Evolutionary conservation across 371 early-diverging fungal species (phyloP).

Genomic region (Mucor ambiguus): DNA sequence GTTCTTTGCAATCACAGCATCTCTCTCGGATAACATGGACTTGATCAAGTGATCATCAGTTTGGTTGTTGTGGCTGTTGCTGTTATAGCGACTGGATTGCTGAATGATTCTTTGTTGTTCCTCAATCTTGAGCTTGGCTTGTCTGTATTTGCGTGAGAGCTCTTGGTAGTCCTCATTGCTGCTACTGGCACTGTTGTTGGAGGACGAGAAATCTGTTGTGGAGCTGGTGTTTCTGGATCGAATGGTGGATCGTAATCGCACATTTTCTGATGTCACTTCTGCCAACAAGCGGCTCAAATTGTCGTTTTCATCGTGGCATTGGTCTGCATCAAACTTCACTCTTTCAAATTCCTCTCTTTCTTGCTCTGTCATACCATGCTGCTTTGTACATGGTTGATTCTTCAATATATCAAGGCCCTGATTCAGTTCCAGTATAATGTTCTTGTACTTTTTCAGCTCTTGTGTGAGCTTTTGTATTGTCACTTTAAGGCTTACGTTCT

Average conservation of each 20-base stretch:
- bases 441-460: constrained; percentile 55
- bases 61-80: neutral
- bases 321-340: constrained; percentile 34
- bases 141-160: constrained; percentile 18
- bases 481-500: constrained; percentile 63
- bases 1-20: neutral
- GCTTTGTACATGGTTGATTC: constrained; percentile 49
- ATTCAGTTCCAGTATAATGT: constrained; percentile 48
- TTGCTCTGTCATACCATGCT: constrained; percentile 57
- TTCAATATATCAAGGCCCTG: constrained; percentile 51
- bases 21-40: neutral
- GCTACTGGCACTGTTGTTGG: constrained; percentile 4
- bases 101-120: constrained; percentile 39
- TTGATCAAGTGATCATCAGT: neutral
- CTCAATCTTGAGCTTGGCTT: constrained; percentile 37
- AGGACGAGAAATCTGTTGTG: neutral
- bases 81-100: constrained; percentile 2
- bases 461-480: constrained; percentile 49
- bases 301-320: constrained; percentile 42
- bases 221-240: constrained; percentile 18
- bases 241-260: constrained; percentile 27
- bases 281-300: constrained; percentile 35
- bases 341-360: constrained; percentile 50
- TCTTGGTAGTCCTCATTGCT: constrained; percentile 8
- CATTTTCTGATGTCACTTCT: constrained; percentile 42